Evolutionary conservation across 139 green algal species (phyloP).

Genomic region (Chlamydomonas asymmetrica): DNA sequence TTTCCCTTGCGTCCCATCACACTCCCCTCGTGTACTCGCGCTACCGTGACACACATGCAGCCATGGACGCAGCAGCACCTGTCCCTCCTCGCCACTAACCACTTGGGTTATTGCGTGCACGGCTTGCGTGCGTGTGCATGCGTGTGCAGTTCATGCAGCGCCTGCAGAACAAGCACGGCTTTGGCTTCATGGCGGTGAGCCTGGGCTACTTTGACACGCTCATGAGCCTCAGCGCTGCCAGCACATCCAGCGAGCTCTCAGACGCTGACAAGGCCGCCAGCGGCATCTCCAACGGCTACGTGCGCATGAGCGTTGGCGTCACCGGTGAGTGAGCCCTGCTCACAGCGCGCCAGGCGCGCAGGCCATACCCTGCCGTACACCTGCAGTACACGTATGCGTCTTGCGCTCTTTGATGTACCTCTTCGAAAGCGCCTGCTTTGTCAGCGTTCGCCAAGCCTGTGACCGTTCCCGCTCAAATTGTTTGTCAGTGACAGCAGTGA

Average conservation of each 20-base stretch:
- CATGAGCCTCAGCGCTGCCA: slow-evolving; percentile 49
- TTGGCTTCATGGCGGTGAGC: slow-evolving; percentile 75
- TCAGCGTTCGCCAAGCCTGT: too few species aligned
- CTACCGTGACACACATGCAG: too few species aligned
- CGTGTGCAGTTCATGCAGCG: slow-evolving; percentile 67
- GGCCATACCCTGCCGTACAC: too few species aligned
- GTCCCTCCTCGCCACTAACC: neutral
- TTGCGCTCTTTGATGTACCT: too few species aligned
- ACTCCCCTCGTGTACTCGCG: too few species aligned
- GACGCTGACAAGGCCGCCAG: slow-evolving; percentile 37
- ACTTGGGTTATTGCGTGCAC: neutral
- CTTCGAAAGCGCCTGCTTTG: too few species aligned
- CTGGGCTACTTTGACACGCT: slow-evolving; percentile 79
- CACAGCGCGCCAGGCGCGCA: neutral
- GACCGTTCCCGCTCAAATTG: too few species aligned
- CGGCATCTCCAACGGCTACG: slow-evolving; percentile 62
- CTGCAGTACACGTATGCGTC: too few species aligned
- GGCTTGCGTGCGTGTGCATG: neutral
- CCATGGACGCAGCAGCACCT: too few species aligned
- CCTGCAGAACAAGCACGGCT: slow-evolving; percentile 72
- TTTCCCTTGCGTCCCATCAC: too few species aligned
- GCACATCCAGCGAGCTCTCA: slow-evolving; percentile 62
- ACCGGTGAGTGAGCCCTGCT: slow-evolving; percentile 52
- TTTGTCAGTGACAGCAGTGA: too few species aligned
- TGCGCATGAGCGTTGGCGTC: slow-evolving; percentile 67